phyloP scores from a whole-genome alignment of 495 filamentous ascomycete genomes.

The Xylaria palmicola region DNA sequence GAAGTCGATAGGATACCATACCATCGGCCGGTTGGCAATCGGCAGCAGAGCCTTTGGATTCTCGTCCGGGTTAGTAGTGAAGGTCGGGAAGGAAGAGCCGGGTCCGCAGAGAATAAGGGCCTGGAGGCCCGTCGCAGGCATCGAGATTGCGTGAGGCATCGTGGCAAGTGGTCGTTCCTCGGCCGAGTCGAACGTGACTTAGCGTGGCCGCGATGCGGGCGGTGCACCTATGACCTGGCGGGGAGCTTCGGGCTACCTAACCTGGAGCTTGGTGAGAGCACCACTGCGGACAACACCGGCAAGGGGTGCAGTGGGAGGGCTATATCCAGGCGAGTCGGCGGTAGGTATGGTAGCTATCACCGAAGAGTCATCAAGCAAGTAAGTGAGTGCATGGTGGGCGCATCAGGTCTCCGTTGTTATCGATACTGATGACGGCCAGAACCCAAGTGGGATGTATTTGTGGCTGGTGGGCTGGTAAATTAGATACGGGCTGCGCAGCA shows the following conservation, averaged over 20 bases:
- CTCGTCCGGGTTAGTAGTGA: conserved; percentile 85
- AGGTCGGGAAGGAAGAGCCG: conserved; percentile 85
- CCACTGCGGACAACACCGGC: no score
- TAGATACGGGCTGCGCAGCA: no score
- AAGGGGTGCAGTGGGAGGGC: no score
- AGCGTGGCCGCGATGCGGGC: no score
- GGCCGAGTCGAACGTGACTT: background rate
- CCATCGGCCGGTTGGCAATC: conserved; percentile 93
- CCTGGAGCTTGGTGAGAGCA: no score
- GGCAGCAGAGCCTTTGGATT: conserved; percentile 88
- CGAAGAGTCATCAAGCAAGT: no score
- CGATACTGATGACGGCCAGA: no score
- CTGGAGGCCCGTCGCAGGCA: conserved; percentile 80
- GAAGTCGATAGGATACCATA: conserved; percentile 91
- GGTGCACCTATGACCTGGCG: background rate
- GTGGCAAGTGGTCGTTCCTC: no score
- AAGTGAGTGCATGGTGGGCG: no score
- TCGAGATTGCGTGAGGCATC: conserved; percentile 69
- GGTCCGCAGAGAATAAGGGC: conserved; percentile 92
- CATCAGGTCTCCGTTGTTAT: no score
- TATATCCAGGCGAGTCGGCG: no score
- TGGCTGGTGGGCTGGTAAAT: background rate
- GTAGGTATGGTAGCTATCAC: no score
- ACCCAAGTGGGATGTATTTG: conserved; percentile 6
- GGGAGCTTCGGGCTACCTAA: background rate